Conservation (phyloP, 1,284 basidiomycete species). For the Ganoderma leucocontextum region DNA sequence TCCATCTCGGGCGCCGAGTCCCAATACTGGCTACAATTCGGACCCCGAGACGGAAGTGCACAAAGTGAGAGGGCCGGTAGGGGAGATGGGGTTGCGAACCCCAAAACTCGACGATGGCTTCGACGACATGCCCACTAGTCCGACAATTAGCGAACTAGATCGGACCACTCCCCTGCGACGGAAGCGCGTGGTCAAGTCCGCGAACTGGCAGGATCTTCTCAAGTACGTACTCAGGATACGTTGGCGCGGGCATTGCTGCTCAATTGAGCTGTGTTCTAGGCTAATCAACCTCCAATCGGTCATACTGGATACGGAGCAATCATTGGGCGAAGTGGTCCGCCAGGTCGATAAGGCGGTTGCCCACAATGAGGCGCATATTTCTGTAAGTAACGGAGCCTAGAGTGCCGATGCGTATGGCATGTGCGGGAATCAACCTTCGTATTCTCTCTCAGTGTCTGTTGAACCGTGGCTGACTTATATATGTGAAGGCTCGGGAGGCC, state of each 20-base stretch:
- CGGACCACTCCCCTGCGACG: constrained; percentile 24
- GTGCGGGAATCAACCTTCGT: too few species aligned
- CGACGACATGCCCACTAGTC: constrained; percentile 23
- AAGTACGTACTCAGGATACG: constrained; percentile 54
- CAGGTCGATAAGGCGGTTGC: constrained; percentile 68
- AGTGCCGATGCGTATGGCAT: neutral
- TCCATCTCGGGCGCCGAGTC: constrained; percentile 58
- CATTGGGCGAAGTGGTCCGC: constrained; percentile 60
- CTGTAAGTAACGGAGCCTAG: constrained; percentile 29
- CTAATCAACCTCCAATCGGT: constrained; percentile 75
- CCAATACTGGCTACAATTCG: constrained; percentile 66
- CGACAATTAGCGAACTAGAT: constrained; percentile 24
- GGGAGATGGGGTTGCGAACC: constrained; percentile 28
- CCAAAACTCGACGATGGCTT: constrained; percentile 16
- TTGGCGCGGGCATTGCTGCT: constrained; percentile 4
- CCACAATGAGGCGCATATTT: constrained; percentile 33
- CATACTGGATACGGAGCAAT: constrained; percentile 71
- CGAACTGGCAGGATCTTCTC: constrained; percentile 73
- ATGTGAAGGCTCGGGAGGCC: constrained; percentile 63
- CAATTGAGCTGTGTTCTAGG: constrained; percentile 49
- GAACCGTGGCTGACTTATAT: neutral
- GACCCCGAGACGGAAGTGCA: constrained; percentile 67
- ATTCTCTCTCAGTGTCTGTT: neutral
- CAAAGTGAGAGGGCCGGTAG: constrained; percentile 33
- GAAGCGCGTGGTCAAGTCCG: constrained; percentile 49